Evolutionary conservation across 176 grass and related monocot genomes (phyloP).

Genomic region (Triticum monococcum): DNA sequence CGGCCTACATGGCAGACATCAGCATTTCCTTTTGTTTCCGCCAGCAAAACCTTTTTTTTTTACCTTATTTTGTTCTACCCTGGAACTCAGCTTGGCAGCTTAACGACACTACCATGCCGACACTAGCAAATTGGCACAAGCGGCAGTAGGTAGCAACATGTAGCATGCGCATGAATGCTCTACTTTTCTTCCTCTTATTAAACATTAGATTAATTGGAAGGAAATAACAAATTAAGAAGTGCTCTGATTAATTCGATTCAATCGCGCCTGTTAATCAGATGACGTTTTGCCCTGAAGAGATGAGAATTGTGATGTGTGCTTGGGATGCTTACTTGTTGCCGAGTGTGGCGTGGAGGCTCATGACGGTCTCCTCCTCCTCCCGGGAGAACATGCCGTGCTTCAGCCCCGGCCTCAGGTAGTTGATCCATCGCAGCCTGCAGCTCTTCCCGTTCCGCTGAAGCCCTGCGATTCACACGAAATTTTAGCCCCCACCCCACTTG

Average conservation of each 20-base stretch:
- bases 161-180: neutral
- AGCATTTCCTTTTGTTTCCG: conserved; percentile 36
- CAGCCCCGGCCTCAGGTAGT: conserved; percentile 92
- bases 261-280: neutral
- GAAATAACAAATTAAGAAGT: no score
- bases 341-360: conserved; percentile 62
- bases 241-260: neutral
- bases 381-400: conserved; percentile 77
- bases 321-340: conserved; percentile 86
- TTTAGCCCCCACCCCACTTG: neutral
- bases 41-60: neutral
- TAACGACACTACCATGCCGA: conserved; percentile 13
- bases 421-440: conserved; percentile 96
- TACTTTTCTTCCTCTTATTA: neutral
- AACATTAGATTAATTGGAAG: no score
- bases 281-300: neutral
- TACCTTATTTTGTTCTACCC: no score
- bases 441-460: conserved; percentile 95
- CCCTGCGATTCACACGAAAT: conserved; percentile 40
- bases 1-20: conserved; percentile 31
- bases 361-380: conserved; percentile 66
- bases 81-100: neutral
- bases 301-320: conserved; percentile 13
- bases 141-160: neutral
- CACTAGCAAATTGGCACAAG: conserved; percentile 15